Base-by-base conservation (phyloP, 1,284 basidiomycete genomes). In the Agroathelia rolfsii region DNA sequence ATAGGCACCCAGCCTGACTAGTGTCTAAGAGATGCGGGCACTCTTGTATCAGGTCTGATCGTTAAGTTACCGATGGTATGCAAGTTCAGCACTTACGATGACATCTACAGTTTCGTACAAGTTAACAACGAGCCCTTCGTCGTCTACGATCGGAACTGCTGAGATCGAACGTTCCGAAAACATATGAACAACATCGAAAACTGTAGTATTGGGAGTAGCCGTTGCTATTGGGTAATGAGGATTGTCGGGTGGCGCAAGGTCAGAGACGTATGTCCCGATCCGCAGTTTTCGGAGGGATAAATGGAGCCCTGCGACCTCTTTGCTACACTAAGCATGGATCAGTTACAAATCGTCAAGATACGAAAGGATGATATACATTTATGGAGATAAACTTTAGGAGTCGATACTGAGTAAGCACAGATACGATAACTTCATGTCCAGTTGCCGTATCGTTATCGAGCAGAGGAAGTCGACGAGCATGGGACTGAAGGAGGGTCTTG, bases 71-170 rank as follows among this genome's bases (percentile, higher is more conserved):
- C n/a, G n/a, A n/a, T n/a, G n/a, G n/a, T n/a, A n/a, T n/a, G n/a
- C n/a, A n/a, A n/a, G n/a, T n/a, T n/a, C 29, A 14, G 12, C 10
- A 74, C 87, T 55, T 57, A 94, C 90, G 43, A 98, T 95, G 31
- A 98, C 94, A 62, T 99, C 95, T 13, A 99, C 95, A 2, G 94
- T 96, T 59, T 99, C 95, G 56, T 98, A 99, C 27, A 99, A 59
- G 54, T 99, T 94, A 37, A 98, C 76, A 20, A 98, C 95, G 37
- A 93, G 75, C 6, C 94, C 95, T 3, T 92, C 74, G 37, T 87
- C 79, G 50, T 96, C 88, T 14, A 98, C 69, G 49, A 99, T 96
- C 3, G 95, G 95, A 7, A 99, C 94, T 2, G 94, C 93, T 14
- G 89, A 94, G 45, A 99, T 96, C 10, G 90, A 85, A 21, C 82